A percentile compares a stretch with the other conserved stretches of the same genome.
phyloP scores from a whole-genome alignment of 345 rosid genomes.

The Eucalyptus rudis region DNA sequence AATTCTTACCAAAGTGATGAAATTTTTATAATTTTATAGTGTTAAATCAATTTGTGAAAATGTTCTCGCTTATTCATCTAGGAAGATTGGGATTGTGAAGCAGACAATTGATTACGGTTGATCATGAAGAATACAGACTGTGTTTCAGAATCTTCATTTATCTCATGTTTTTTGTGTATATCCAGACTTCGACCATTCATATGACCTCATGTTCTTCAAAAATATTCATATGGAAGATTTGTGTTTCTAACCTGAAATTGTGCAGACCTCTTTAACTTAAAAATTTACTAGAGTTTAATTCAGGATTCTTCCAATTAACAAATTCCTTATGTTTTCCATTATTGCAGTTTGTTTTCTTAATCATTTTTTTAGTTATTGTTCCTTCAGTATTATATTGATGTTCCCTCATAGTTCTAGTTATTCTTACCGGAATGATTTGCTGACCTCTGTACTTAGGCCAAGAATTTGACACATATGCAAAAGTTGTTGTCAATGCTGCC shows the following conservation, averaged over 20 bases:
- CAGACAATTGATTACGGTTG: background rate
- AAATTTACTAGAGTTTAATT: background rate
- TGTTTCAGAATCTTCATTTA: background rate
- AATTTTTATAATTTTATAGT: background rate
- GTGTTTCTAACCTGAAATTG: background rate
- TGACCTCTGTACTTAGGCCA: conserved; percentile 26
- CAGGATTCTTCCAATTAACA: background rate
- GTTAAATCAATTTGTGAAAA: background rate
- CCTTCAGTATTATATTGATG: background rate
- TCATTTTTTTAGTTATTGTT: background rate
- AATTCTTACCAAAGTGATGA: background rate
- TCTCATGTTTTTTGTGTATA: background rate
- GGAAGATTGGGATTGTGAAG: background rate
- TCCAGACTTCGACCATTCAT: background rate
- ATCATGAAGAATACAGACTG: background rate
- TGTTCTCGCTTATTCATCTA: background rate
- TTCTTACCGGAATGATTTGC: background rate
- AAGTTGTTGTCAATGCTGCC: conserved; percentile 87
- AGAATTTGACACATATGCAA: conserved; percentile 81
- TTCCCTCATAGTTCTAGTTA: background rate
- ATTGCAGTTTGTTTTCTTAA: background rate
- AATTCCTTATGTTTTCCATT: background rate
- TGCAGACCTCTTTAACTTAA: background rate
- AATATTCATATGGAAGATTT: background rate
- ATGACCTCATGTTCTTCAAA: background rate